phyloP scores from a whole-genome alignment of 148 eudicot genomes.

The Nepenthes gracilis region DNA sequence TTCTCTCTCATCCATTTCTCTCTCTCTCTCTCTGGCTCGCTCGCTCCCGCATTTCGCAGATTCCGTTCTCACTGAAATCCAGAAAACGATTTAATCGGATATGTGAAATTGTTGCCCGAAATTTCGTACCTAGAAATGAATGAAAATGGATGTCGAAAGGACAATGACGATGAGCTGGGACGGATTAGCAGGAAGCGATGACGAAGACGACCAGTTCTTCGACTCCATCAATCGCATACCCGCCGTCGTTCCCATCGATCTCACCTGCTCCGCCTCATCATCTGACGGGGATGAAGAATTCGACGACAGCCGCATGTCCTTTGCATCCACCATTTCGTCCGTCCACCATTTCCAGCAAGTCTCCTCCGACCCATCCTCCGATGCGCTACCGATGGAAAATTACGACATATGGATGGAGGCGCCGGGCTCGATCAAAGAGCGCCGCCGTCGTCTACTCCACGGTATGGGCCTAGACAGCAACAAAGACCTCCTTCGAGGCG shows the following conservation, averaged over 20 bases:
- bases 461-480: slow-evolving; percentile 83
- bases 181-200: slow-evolving; percentile 33
- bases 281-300: slow-evolving; percentile 38
- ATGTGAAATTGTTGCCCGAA: no score
- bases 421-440: slow-evolving; percentile 59
- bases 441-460: slow-evolving; percentile 55
- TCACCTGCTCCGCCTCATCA: slow-evolving; percentile 25
- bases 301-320: slow-evolving; percentile 61
- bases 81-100: no score
- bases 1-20: no score
- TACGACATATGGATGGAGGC: slow-evolving; percentile 80
- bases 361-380: not conserved
- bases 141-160: slow-evolving; percentile 35
- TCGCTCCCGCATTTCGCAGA: no score
- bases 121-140: no score
- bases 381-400: slow-evolving; percentile 11
- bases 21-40: no score
- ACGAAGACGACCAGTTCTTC: slow-evolving; percentile 70
- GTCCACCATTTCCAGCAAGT: slow-evolving; percentile 3
- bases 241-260: slow-evolving; percentile 29
- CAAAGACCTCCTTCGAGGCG: slow-evolving; percentile 31
- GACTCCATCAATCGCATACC: slow-evolving; percentile 58
- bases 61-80: no score
- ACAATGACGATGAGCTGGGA: slow-evolving; percentile 78
- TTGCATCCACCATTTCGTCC: slow-evolving; percentile 18